These are phyloP conservation scores for Globisporangium irregulare DNA, from an alignment of 352 stramenopile genomes.

Conservation along the genomic window DNA sequence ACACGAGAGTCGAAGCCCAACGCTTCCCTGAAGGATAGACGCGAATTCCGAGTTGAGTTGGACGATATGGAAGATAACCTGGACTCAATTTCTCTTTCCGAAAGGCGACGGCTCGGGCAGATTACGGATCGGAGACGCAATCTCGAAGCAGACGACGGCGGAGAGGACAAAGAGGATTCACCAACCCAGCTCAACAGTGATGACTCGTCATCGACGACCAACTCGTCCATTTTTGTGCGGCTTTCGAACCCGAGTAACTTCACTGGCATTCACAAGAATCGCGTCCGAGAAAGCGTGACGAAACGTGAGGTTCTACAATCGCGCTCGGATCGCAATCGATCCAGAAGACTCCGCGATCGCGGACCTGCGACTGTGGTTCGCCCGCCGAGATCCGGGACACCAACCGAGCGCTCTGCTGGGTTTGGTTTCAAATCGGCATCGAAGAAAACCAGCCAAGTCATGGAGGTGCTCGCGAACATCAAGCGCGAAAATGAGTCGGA, in stretches of 20 bases:
- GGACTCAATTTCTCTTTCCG: slow-evolving; percentile 37
- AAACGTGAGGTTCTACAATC: slow-evolving; percentile 82
- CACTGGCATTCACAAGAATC: slow-evolving; percentile 87
- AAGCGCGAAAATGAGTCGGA: slow-evolving; percentile 76
- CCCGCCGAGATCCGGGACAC: slow-evolving; percentile 40
- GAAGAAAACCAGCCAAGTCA: slow-evolving; percentile 61
- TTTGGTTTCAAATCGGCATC: slow-evolving; percentile 50
- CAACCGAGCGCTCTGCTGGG: slow-evolving; percentile 46
- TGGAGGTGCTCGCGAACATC: slow-evolving; percentile 83
- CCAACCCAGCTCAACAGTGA: slow-evolving; percentile 54
- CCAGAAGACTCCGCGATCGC: slow-evolving; percentile 67
- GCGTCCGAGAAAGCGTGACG: slow-evolving; percentile 68
- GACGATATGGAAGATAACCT: slow-evolving; percentile 41
- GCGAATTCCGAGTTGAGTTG: slow-evolving; percentile 58
- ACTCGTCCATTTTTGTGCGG: slow-evolving; percentile 72
- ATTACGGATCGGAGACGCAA: slow-evolving; percentile 26
- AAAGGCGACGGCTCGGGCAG: slow-evolving; percentile 32
- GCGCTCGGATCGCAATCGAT: slow-evolving; percentile 68
- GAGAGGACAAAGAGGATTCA: slow-evolving; percentile 35
- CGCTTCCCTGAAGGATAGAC: slow-evolving; percentile 22
- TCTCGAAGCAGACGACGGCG: slow-evolving; percentile 19
- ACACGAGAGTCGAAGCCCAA: slow-evolving; percentile 10
- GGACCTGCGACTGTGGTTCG: slow-evolving; percentile 37
- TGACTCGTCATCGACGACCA: slow-evolving; percentile 45
- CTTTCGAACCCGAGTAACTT: slow-evolving; percentile 87